phyloP scores from a whole-genome alignment of 2,329 filamentous ascomycete species.

The Alternaria ethzedia region DNA sequence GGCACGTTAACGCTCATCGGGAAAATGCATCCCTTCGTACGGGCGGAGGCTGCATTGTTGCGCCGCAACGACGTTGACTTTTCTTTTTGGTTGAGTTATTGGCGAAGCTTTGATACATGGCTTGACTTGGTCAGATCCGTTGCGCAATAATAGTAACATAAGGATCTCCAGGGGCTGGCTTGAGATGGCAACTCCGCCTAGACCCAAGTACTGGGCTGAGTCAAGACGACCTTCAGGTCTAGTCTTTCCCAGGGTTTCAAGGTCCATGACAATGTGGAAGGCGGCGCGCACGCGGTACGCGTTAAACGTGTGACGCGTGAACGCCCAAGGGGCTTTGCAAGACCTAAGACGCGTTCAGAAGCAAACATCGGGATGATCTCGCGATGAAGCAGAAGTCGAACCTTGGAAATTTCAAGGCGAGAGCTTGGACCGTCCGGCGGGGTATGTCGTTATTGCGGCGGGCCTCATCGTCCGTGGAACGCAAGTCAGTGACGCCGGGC shows the following conservation, averaged over 20 bases:
- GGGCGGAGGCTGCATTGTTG: not conserved
- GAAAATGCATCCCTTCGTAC: not conserved
- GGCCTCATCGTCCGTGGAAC: conserved; percentile 26
- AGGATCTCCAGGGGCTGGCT: not conserved
- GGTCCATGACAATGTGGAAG: conserved; percentile 4
- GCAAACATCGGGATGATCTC: conserved; percentile 19
- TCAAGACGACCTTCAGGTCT: not conserved
- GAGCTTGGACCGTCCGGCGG: conserved; percentile 30
- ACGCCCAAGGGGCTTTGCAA: conserved; percentile 10
- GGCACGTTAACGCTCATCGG: conserved; percentile 3
- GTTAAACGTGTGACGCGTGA: conserved; percentile 15
- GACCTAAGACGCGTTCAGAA: conserved; percentile 13
- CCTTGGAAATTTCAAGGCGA: conserved; percentile 20
- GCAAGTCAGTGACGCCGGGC: conserved; percentile 12
- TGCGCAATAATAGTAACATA: conserved; percentile 4
- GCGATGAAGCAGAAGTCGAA: conserved; percentile 28
- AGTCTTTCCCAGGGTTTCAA: conserved; percentile 8
- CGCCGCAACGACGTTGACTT: not conserved
- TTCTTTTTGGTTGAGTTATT: not conserved
- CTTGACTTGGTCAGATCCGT: not conserved
- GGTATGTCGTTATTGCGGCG: conserved; percentile 30
- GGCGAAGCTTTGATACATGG: not conserved
- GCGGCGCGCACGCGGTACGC: conserved; percentile 14
- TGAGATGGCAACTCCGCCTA: conserved; percentile 1
- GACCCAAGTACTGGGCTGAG: not conserved